A percentile compares a stretch with the other conserved stretches of the same genome.
These are phyloP conservation scores for Erigeron canadensis DNA, from an alignment of 129 eudicot species.

Conservation along the genomic window DNA sequence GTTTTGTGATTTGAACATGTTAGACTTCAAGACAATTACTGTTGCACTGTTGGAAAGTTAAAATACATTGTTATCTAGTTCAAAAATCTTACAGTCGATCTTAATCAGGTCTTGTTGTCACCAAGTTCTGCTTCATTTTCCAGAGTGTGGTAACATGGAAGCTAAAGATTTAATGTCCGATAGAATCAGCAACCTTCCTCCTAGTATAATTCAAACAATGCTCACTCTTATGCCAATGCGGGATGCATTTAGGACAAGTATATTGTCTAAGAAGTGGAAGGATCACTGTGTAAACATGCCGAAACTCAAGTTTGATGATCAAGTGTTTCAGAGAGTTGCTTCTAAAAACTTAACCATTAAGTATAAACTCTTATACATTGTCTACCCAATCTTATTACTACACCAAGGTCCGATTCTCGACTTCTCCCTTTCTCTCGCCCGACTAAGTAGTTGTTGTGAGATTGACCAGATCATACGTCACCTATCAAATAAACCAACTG, in stretches of 20 bases:
- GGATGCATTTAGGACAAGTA: constrained; percentile 43
- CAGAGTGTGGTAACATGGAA: constrained; percentile 7
- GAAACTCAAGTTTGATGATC: constrained; percentile 33
- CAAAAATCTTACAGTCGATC: no score
- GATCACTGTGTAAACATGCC: constrained; percentile 33
- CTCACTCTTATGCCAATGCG: constrained; percentile 29
- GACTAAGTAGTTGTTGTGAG: constrained; percentile 20
- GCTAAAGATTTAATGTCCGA: constrained; percentile 1
- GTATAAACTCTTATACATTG: constrained; percentile 10
- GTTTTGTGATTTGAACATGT: neutral
- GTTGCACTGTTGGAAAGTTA: no score
- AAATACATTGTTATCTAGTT: no score
- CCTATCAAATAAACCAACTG: constrained; percentile 13
- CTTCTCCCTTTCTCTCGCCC: constrained; percentile 25
- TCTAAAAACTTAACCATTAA: neutral
- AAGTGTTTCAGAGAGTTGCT: constrained; percentile 15
- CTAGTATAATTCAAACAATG: constrained; percentile 27
- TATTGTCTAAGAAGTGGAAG: constrained; percentile 42
- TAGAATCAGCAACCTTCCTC: constrained; percentile 36
- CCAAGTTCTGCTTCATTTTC: constrained; percentile 15
- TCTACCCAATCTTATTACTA: constrained; percentile 31
- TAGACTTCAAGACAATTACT: no score
- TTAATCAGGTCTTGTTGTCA: neutral
- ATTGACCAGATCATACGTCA: constrained; percentile 31
- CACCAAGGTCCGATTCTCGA: constrained; percentile 30